phyloP scores from a whole-genome alignment of 345 rosid species.

The Syzygium aqueum region DNA sequence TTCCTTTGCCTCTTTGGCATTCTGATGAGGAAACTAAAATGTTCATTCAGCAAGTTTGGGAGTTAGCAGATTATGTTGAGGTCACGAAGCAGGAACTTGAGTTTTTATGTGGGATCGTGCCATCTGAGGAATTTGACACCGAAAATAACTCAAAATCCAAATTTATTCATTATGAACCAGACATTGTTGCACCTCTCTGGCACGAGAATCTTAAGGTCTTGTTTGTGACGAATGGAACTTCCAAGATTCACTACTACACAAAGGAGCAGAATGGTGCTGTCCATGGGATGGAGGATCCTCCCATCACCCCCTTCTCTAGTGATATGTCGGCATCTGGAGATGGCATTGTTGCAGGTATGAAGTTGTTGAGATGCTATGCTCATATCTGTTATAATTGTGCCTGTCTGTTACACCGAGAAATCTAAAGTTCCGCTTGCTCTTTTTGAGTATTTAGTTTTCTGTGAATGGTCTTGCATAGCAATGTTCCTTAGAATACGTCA shows the following conservation, averaged over 20 bases:
- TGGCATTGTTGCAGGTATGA: conserved; percentile 82
- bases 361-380: neutral
- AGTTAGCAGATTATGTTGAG: conserved; percentile 63
- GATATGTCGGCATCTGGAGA: conserved; percentile 95
- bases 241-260: conserved; percentile 83
- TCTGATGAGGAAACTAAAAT: conserved; percentile 64
- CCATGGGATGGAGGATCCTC: conserved; percentile 76
- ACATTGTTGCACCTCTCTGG: conserved; percentile 69
- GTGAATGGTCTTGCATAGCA: neutral
- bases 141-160: conserved; percentile 44
- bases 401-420: neutral
- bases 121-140: conserved; percentile 68
- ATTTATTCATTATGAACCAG: conserved; percentile 62
- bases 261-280: conserved; percentile 67
- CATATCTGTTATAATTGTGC: neutral
- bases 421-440: neutral
- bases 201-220: conserved; percentile 66
- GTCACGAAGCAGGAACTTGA: conserved; percentile 90
- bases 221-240: conserved; percentile 90
- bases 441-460: neutral
- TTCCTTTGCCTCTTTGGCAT: conserved; percentile 79
- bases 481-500: neutral
- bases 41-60: conserved; percentile 64
- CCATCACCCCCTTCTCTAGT: conserved; percentile 61
- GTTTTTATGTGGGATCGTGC: conserved; percentile 63